Conservation (phyloP, 148 eudicot species). For the Vaccinium vitisidaea region DNA sequence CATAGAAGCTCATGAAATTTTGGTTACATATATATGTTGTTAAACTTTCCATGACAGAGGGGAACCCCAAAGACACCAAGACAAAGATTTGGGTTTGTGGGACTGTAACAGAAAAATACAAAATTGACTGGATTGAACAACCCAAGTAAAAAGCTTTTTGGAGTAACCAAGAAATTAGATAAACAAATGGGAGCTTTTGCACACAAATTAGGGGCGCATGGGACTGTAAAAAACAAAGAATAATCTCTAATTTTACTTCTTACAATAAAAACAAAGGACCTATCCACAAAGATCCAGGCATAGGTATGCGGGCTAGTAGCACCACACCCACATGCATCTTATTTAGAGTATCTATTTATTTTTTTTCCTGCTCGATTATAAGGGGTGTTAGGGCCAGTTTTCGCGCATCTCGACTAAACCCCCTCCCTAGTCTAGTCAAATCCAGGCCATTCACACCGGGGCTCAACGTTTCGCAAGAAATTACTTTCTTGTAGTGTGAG, state of each 20-base stretch:
- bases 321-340: neutral
- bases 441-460: too few species aligned
- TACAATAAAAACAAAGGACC: neutral
- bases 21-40: neutral
- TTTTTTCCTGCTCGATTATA: too few species aligned
- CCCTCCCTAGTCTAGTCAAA: too few species aligned
- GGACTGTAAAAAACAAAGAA: constrained; percentile 1
- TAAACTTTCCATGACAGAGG: neutral
- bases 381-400: too few species aligned
- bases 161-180: neutral
- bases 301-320: constrained; percentile 2
- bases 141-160: constrained; percentile 8
- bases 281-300: neutral
- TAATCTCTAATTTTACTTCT: neutral
- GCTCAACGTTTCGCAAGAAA: too few species aligned
- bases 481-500: too few species aligned
- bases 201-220: neutral
- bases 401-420: too few species aligned
- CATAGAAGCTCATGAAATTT: neutral
- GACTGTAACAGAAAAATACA: neutral
- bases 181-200: neutral
- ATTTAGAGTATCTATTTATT: too few species aligned
- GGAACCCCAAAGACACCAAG: neutral
- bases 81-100: neutral
- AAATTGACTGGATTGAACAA: neutral